Evolutionary conservation across 2,329 filamentous ascomycete species (phyloP).

Genomic region (Verticillium albo-atrum): DNA sequence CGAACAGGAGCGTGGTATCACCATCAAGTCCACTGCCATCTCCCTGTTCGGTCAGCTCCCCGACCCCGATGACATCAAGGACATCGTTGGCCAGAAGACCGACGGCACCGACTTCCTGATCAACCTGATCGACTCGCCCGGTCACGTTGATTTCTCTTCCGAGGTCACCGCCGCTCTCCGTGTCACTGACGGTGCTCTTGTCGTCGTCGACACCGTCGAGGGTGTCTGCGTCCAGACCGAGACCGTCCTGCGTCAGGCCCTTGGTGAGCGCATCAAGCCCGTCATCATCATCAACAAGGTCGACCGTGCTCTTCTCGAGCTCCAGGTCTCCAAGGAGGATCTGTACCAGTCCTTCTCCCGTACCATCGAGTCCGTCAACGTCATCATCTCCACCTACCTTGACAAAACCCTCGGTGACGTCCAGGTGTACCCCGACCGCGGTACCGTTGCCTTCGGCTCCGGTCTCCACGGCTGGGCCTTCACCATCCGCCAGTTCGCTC

Average conservation of each 20-base stretch:
- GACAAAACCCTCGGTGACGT: conserved; percentile 96
- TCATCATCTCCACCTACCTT: conserved; percentile 98
- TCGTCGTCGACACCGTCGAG: conserved; percentile 99
- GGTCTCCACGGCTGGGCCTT: conserved; percentile 99
- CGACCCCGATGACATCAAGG: conserved; percentile 85
- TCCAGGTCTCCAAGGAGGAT: conserved; percentile 98
- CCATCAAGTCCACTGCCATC: conserved; percentile 99
- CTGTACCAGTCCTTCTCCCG: conserved; percentile 99
- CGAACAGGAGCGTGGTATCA: conserved; percentile 99
- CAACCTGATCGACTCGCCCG: conserved; percentile 99
- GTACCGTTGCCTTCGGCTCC: conserved; percentile 98
- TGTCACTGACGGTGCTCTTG: conserved; percentile 99
- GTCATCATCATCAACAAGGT: conserved; percentile 99
- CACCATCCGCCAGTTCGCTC: conserved; percentile 96
- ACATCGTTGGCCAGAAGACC: conserved; percentile 83
- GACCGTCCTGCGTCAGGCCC: conserved; percentile 97
- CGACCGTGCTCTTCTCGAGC: conserved; percentile 97
- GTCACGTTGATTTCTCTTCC: conserved; percentile 99
- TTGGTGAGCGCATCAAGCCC: conserved; percentile 99
- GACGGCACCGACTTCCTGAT: conserved; percentile 97
- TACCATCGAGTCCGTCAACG: conserved; percentile 99
- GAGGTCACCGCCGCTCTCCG: conserved; percentile 98
- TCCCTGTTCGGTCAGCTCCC: conserved; percentile 87
- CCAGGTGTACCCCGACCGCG: conserved; percentile 97
- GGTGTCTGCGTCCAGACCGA: conserved; percentile 99